Base-by-base conservation (phyloP, 371 early-diverging fungal species). In the Rhizomucor pusillus region DNA sequence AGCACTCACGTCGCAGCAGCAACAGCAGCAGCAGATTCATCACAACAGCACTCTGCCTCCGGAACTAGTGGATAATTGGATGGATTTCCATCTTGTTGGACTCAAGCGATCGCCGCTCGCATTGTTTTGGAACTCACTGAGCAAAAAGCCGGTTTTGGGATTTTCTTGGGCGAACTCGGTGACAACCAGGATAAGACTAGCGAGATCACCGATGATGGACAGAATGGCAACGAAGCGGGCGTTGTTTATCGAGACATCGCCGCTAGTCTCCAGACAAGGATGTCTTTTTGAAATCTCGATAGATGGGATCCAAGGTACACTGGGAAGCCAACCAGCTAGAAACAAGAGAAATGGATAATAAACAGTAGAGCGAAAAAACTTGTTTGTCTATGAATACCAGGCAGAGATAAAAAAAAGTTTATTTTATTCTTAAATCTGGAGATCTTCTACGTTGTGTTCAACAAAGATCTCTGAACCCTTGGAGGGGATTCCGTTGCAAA, bases 81-180 rank as follows among this genome's bases (percentile, higher is more conserved):
- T 71, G 51, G 77, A 73, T 36, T 62, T 71, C 40, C 47, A 58
- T 10, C 23, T 65, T 22, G 59, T 60, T 22, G 55, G 60, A 37
- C 44, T 23, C 22, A 39, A 20, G 47, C 5, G 29, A 63, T 57
- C 66, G 59, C 75, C 43, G 50, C 66, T 57, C 11, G 66, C 62
- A 2, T 43, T 73, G 9, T 73, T 68, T 52, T 68, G 69, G 18
- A 63, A 71, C 43, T 84, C 84, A 13, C 54, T 84, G 13, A 63
- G 56, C 3, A 78, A 78, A 39, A 70, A 68, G 40, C 90, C 92
- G 0, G 79, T 88, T 4, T 69, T 92, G 47, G 93, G 93, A 0
- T 61, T 85, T 18, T 58, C 84, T n/a, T 92, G 92, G 93, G 71
- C 89, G 0, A 90, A 85, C 59, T 77, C 85, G 16, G 78, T 92